phyloP scores from a whole-genome alignment of 345 rosid species.

The Garcia nutans region DNA sequence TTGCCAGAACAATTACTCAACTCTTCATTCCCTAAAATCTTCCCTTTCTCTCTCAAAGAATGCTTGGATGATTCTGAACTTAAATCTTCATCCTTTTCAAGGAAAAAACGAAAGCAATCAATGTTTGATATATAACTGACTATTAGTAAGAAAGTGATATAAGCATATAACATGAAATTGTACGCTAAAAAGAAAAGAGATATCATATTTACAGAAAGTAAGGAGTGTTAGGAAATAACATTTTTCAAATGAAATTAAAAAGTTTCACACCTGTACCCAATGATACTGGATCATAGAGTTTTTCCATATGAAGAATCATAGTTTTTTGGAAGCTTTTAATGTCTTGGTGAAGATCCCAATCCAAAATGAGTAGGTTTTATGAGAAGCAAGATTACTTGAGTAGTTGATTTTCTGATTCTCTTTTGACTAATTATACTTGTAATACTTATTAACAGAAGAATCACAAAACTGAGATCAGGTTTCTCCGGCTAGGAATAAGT shows the following conservation, averaged over 20 bases:
- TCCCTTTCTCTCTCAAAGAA: slow-evolving; percentile 32
- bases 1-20: slow-evolving; percentile 14
- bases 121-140: neutral
- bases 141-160: neutral
- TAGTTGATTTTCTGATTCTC: neutral
- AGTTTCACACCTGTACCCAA: neutral
- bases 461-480: neutral
- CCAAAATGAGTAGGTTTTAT: neutral
- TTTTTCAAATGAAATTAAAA: neutral
- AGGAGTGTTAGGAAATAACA: neutral
- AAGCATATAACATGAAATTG: too few species aligned
- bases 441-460: neutral
- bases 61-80: slow-evolving; percentile 34
- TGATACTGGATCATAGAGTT: neutral
- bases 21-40: slow-evolving; percentile 25
- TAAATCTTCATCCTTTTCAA: slow-evolving; percentile 25
- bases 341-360: neutral
- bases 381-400: neutral
- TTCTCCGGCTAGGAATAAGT: neutral
- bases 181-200: neutral
- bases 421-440: neutral
- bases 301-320: neutral
- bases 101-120: neutral
- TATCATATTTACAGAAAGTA: neutral
- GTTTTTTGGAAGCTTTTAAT: neutral